These are phyloP conservation scores for Colletotrichum caudatum DNA, from an alignment of 2,329 filamentous ascomycete genomes.

Conservation along the genomic window DNA sequence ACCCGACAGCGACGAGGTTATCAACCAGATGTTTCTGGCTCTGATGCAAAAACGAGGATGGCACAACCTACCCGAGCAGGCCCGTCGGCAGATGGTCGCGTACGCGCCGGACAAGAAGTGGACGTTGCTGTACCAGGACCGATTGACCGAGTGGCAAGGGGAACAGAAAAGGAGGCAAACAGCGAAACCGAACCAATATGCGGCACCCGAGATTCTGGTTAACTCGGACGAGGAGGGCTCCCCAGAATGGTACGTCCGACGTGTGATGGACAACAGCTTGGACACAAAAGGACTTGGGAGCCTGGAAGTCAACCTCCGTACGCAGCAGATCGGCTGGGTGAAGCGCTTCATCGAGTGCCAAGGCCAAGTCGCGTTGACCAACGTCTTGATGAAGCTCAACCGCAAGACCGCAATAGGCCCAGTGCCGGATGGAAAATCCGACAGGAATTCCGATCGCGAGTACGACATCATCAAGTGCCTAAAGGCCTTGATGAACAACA, in stretches of 20 bases:
- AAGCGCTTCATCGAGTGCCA: conserved; percentile 97
- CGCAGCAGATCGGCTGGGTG: conserved; percentile 98
- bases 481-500: conserved; percentile 99
- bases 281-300: conserved; percentile 92
- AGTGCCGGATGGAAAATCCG: conserved; percentile 66
- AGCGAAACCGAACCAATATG: conserved; percentile 74
- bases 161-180: conserved; percentile 90
- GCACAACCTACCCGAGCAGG: conserved; percentile 96
- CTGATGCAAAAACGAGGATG: conserved; percentile 98
- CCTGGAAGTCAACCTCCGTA: conserved; percentile 92
- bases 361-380: conserved; percentile 95
- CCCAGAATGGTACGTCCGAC: conserved; percentile 97
- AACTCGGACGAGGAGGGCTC: conserved; percentile 94
- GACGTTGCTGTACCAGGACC: conserved; percentile 96
- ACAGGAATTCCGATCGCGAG: conserved; percentile 89
- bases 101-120: conserved; percentile 97
- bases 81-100: conserved; percentile 93
- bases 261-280: conserved; percentile 95
- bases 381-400: conserved; percentile 93
- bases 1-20: conserved; percentile 83
- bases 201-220: conserved; percentile 76
- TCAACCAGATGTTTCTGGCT: conserved; percentile 91
- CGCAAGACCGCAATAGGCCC: conserved; percentile 83
- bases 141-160: conserved; percentile 91
- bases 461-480: conserved; percentile 98